Conservation (phyloP, 2,329 filamentous ascomycete genomes). For the Claviceps arundinis region DNA sequence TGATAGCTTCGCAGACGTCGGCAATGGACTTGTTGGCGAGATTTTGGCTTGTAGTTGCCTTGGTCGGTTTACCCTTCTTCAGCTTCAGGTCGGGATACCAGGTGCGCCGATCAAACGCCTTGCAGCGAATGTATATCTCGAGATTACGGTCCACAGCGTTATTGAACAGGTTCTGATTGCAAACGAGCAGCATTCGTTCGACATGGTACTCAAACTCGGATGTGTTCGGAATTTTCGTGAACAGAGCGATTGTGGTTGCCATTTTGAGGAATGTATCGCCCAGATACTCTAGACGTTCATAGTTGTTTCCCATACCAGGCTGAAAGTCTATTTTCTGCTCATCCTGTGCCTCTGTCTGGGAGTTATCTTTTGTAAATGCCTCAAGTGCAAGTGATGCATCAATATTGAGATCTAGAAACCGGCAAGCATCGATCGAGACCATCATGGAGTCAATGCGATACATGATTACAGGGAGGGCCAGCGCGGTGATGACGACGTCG, state of each 20-base stretch:
- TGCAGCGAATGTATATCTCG: conserved; percentile 69
- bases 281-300: conserved; percentile 85
- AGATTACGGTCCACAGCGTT: conserved; percentile 54
- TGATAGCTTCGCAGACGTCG: conserved; percentile 88
- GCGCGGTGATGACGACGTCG: conserved; percentile 56
- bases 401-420: conserved; percentile 50
- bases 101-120: conserved; percentile 62
- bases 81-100: conserved; percentile 84
- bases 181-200: conserved; percentile 78
- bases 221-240: conserved; percentile 59
- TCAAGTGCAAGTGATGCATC: conserved; percentile 63
- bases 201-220: conserved; percentile 84
- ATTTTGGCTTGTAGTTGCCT: conserved; percentile 38
- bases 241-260: conserved; percentile 82
- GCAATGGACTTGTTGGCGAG: conserved; percentile 84
- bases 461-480: conserved; percentile 72
- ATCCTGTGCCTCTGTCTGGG: conserved; percentile 63
- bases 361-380: conserved; percentile 83
- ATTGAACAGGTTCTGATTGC: conserved; percentile 80
- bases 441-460: conserved; percentile 71
- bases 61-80: conserved; percentile 53
- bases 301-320: conserved; percentile 82
- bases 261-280: conserved; percentile 94
- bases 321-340: conserved; percentile 60
- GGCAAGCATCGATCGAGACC: conserved; percentile 64